Conservation (phyloP, 2,329 filamentous ascomycete genomes). For the Diaporthe ilicicola region DNA sequence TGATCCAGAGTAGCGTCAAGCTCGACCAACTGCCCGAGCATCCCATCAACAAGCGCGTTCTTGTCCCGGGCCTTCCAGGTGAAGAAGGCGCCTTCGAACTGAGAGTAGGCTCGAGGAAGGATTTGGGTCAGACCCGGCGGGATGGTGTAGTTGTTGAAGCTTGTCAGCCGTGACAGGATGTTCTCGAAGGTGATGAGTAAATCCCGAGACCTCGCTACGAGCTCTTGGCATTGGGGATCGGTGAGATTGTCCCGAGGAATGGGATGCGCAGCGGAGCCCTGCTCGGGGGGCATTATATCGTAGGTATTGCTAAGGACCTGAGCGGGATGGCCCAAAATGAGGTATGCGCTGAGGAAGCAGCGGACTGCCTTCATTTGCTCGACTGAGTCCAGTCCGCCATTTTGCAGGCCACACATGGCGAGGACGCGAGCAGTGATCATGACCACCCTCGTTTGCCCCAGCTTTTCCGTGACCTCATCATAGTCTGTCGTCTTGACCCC, state of each 20-base stretch:
- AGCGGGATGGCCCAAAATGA: constrained; percentile 81
- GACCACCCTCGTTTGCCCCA: constrained; percentile 74
- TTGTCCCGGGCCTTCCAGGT: constrained; percentile 86
- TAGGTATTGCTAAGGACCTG: constrained; percentile 81
- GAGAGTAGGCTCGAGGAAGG: constrained; percentile 74
- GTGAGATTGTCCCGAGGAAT: constrained; percentile 62
- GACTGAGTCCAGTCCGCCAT: constrained; percentile 69
- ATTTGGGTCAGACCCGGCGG: constrained; percentile 68
- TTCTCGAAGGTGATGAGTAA: constrained; percentile 81
- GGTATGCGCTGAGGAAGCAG: constrained; percentile 81
- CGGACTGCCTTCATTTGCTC: constrained; percentile 75
- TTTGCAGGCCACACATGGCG: constrained; percentile 73
- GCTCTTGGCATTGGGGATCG: constrained; percentile 72
- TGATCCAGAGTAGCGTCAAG: constrained; percentile 85
- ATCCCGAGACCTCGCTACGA: constrained; percentile 81
- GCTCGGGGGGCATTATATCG: constrained; percentile 63
- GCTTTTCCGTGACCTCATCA: constrained; percentile 74
- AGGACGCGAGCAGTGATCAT: constrained; percentile 72
- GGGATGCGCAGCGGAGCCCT: constrained; percentile 54
- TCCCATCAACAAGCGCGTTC: constrained; percentile 79
- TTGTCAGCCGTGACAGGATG: constrained; percentile 71
- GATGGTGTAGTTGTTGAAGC: constrained; percentile 72
- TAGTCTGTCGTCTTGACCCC: constrained; percentile 75
- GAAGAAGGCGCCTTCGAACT: constrained; percentile 81
- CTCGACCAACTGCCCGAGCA: constrained; percentile 87